Base-by-base conservation (phyloP, 1,284 basidiomycete species). In the Coniferiporia sulphurascens region DNA sequence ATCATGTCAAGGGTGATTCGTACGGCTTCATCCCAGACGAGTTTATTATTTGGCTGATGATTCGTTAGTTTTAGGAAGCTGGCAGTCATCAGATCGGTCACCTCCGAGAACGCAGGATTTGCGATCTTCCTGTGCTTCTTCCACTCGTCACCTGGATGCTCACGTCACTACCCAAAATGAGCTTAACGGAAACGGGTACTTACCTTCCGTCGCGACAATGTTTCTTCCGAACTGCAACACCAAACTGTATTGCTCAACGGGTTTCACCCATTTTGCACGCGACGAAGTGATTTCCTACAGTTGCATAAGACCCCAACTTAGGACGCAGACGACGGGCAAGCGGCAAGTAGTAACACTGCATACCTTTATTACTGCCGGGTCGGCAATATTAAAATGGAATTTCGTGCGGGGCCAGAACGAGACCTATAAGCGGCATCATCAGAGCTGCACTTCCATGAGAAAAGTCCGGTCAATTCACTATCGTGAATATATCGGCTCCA, bases 1-100 rank as follows among this genome's bases (percentile, higher is more conserved):
- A 79, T 76, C 76, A 80, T 80, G 61, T 79, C 75, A 17, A 74
- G 65, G n/a, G 75, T 63, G 4, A 79, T 68, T 4, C 73, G 70
- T 4, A 73, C 70, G 0, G 76, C 70, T 62, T 79, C 75, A 4
- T 65, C 63, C 78, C 76, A 80, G 10, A 80, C 77, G 2, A 79
- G 68, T 4, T 72, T 72, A 56, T 77, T 73, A 36, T 79, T 80
- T 15, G 71, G 70, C 77, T 62, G 8, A 52, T 21, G 32, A 56
- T n/a, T 21, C 27, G 27, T 27, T 27, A 27, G 27, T 27, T 27
- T 27, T 27, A 27, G 5, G 17, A 50, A 48, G 9, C 2, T 15
- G 78, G 63, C 17, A 15, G 45, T 21, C 4, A 48, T 1, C 57
- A 51, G 10, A 3, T 43, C 5, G 5, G 27, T 48, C 46, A 74